Percentiles rank a stretch among this genome's conserved stretches.
These are phyloP conservation scores for Tylopilus balloui DNA, from an alignment of 768 basidiomycete species.

Conservation along the genomic window DNA sequence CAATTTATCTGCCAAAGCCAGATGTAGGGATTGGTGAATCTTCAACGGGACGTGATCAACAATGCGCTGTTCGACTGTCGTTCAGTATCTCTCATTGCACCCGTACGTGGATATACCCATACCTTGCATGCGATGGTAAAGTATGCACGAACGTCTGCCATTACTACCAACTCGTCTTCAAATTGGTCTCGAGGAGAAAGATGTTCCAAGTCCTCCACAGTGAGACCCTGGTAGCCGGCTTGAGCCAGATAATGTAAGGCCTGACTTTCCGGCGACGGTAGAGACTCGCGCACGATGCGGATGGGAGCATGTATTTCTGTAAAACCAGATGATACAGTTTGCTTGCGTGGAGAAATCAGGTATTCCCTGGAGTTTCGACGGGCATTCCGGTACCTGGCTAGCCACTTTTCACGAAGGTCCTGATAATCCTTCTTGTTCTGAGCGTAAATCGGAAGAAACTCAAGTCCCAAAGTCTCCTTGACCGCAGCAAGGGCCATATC, in stretches of 20 bases:
- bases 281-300: too few relatives aligned
- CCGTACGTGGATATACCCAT: not conserved
- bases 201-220: constrained; percentile 23
- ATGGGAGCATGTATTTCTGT: too few relatives aligned
- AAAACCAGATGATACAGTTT: too few relatives aligned
- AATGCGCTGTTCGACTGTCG: constrained; percentile 38
- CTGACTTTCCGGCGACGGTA: not conserved
- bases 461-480: constrained; percentile 34
- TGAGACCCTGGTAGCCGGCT: constrained; percentile 25
- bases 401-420: constrained; percentile 24
- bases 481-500: constrained; percentile 24
- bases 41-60: constrained; percentile 50
- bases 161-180: constrained; percentile 45
- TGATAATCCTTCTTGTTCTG: constrained; percentile 28
- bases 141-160: constrained; percentile 54
- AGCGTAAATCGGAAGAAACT: constrained; percentile 38
- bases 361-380: not conserved
- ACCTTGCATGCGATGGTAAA: constrained; percentile 55
- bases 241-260: constrained; percentile 30
- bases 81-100: not conserved
- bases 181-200: constrained; percentile 27
- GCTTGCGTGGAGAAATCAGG: not conserved
- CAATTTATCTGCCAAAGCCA: constrained; percentile 34
- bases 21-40: constrained; percentile 45
- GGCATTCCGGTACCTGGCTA: constrained; percentile 19